These are phyloP conservation scores for Hirschfeldia incana DNA, from an alignment of 345 rosid species.

Conservation along the genomic window DNA sequence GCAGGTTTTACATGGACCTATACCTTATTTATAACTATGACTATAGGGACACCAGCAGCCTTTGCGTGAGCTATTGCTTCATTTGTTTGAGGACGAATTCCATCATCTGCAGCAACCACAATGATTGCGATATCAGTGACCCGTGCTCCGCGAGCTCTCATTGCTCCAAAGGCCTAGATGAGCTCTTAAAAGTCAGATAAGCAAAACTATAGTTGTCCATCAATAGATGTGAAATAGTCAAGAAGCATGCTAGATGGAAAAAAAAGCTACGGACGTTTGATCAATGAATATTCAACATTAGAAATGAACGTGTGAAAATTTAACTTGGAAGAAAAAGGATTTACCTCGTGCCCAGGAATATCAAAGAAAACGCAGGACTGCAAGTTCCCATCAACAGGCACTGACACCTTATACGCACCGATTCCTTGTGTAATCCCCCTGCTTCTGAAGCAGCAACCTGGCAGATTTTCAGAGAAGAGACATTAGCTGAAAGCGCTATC, in stretches of 20 bases:
- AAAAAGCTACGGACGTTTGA: neutral
- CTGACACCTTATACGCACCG: constrained; percentile 84
- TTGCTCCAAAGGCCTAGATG: constrained; percentile 96
- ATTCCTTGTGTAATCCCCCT: constrained; percentile 99
- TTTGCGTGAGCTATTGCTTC: constrained; percentile 99
- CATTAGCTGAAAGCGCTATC: constrained; percentile 24
- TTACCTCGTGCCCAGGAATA: constrained; percentile 99
- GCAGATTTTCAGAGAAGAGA: constrained; percentile 37
- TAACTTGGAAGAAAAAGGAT: constrained; percentile 12
- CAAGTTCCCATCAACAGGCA: constrained; percentile 77
- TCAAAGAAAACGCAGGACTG: constrained; percentile 94
- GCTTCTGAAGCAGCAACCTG: constrained; percentile 98
- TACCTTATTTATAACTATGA: constrained; percentile 93
- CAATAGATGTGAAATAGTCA: neutral
- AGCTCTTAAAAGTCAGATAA: constrained; percentile 35
- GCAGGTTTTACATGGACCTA: constrained; percentile 6
- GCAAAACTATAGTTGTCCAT: constrained; percentile 17
- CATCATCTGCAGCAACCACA: constrained; percentile 99
- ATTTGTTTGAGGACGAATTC: constrained; percentile 96
- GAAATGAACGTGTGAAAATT: neutral
- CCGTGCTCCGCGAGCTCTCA: constrained; percentile 99
- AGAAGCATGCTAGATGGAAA: neutral
- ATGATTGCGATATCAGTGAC: constrained; percentile 94
- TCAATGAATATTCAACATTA: neutral
- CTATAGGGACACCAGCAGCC: constrained; percentile 94